Evolutionary conservation across 495 filamentous ascomycete genomes (phyloP).

Genomic region (Trichoderma gamsii): DNA sequence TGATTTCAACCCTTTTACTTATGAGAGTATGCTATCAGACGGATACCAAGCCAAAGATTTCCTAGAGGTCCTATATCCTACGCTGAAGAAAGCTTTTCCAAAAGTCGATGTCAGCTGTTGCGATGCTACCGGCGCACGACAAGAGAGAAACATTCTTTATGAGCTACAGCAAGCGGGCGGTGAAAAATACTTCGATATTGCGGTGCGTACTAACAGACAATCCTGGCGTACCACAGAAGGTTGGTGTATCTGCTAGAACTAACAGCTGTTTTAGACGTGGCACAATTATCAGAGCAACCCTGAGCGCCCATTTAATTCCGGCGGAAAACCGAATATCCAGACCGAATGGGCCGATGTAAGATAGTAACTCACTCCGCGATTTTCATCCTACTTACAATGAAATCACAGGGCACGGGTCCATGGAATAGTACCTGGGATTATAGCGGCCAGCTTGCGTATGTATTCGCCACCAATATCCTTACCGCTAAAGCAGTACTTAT

Average conservation of each 20-base stretch:
- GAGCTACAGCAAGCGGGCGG: conserved; percentile 25
- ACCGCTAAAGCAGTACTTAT: too few relatives aligned
- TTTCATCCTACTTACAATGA: background rate
- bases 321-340: background rate
- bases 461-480: background rate
- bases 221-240: background rate
- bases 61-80: conserved; percentile 25
- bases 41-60: conserved; percentile 29
- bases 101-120: conserved; percentile 30
- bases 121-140: conserved; percentile 28
- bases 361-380: background rate
- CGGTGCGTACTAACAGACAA: background rate
- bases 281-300: conserved; percentile 29
- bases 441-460: conserved; percentile 12
- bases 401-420: conserved; percentile 16
- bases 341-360: conserved; percentile 6
- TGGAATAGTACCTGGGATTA: conserved; percentile 24
- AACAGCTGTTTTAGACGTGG: conserved; percentile 20
- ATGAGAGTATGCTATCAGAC: conserved; percentile 29
- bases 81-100: conserved; percentile 24
- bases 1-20: conserved; percentile 26
- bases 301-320: conserved; percentile 10
- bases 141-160: conserved; percentile 29
- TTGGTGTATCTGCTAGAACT: background rate
- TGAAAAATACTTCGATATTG: conserved; percentile 17